Percentiles rank a stretch among this genome's conserved stretches.
Conservation (phyloP, 2,329 filamentous ascomycete genomes). For the Leptosphaerulina australis region DNA sequence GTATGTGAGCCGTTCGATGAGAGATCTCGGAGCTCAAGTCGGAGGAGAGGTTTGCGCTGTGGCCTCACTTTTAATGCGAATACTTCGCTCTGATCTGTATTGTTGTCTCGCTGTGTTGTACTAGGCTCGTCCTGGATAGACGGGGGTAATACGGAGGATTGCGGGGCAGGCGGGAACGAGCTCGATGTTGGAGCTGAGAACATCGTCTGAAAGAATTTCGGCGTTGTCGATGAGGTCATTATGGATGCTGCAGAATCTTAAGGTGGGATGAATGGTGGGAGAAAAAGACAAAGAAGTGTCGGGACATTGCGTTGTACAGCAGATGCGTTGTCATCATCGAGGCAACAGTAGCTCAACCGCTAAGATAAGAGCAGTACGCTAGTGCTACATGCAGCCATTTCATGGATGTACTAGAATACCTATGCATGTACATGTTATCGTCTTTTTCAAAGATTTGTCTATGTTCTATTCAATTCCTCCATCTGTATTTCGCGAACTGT, state of each 20-base stretch:
- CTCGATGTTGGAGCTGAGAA: conserved; percentile 25
- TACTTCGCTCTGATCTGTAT: background rate
- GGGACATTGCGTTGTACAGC: background rate
- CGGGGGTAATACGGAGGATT: conserved; percentile 38
- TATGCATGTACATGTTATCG: no score
- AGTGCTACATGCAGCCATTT: background rate
- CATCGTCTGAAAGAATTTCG: conserved; percentile 49
- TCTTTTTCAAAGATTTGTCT: no score
- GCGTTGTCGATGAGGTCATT: conserved; percentile 32
- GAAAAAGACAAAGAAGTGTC: background rate
- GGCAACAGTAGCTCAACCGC: conserved; percentile 8
- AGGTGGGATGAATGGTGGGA: background rate
- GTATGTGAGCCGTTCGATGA: conserved; percentile 63
- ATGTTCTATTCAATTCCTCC: background rate
- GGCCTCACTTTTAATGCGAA: conserved; percentile 31
- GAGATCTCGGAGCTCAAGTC: conserved; percentile 57
- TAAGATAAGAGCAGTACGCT: conserved; percentile 10
- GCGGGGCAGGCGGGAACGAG: conserved; percentile 30
- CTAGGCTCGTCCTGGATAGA: conserved; percentile 8
- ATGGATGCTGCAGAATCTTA: background rate
- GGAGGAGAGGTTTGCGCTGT: conserved; percentile 52
- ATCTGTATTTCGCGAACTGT: background rate
- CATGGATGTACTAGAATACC: background rate
- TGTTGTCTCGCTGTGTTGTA: conserved; percentile 8
- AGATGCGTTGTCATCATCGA: conserved; percentile 19